Evolutionary conservation across 2,329 filamentous ascomycete genomes (phyloP), one percentile per base, ranked within the genome.

Genomic region (Claviceps humidiphila): DNA sequence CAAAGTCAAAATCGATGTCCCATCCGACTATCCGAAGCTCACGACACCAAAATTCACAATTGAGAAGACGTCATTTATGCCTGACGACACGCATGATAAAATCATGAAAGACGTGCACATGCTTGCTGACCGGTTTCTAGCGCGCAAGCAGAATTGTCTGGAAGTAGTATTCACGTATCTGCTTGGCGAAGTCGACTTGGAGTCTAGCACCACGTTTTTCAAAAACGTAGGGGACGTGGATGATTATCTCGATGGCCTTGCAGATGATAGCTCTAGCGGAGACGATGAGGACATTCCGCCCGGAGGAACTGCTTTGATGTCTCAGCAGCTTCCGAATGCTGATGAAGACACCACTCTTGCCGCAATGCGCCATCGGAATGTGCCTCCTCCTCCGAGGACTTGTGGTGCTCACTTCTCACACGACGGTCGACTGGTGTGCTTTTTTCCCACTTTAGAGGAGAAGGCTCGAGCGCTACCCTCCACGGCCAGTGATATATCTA

Each of bases 181-280:
- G 16, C 69, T 84, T 0, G 81, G 81, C 42, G 81, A 84, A 61
- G 71, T 80, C 16, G 76, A 82, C 58, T 68, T 84, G 4, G 76
- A 80, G 48, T 72, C 70, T 44, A 82, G 80, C 59, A 79, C 78
- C 6, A 76, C 74, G 0, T 76, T 79, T 55, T 82, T 84, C 60
- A 79, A 80, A 56, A 80, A 80, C 56, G 78, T 84, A 11, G 75
- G 81, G 57, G 82, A 86, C 57, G 66, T 81, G 7, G 80, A 79
- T 51, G 75, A 80, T 60, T 73, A 75, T 47, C 61, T 78, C 5
- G 77, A 76, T 54, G 78, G 70, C 3, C 66, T 81, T 39, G 76
- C 72, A 34, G 85, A 87, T 53, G 88, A 93, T 57, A 91, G 87
- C 58, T 96, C 89, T 3, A 94, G 87, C 60, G 87, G 90, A 57